Evolutionary conservation across 768 basidiomycete genomes (phyloP).

Genomic region (Strobilomyces confusus): DNA sequence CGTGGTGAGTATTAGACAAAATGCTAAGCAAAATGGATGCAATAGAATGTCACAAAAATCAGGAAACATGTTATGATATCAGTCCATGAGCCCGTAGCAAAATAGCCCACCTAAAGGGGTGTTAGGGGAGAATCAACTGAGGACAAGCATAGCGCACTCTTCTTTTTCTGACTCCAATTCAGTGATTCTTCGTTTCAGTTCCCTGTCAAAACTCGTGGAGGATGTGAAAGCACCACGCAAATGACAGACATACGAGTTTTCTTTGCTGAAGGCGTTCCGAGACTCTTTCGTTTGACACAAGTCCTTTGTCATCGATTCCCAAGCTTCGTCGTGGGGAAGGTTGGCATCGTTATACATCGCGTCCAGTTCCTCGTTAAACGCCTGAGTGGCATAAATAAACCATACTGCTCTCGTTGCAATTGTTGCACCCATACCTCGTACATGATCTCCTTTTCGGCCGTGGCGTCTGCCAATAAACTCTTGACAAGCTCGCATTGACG

Average conservation of each 20-base stretch:
- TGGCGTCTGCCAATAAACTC: slow-evolving; percentile 69
- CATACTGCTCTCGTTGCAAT: neutral
- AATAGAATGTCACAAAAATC: slow-evolving; percentile 22
- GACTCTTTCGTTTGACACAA: slow-evolving; percentile 70
- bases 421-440: slow-evolving; percentile 65
- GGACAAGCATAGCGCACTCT: slow-evolving; percentile 52
- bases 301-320: slow-evolving; percentile 71
- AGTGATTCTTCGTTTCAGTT: slow-evolving; percentile 64
- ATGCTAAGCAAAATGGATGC: slow-evolving; percentile 14
- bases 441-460: slow-evolving; percentile 88
- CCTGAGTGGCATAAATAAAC: slow-evolving; percentile 41
- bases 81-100: slow-evolving; percentile 49
- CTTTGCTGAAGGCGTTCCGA: slow-evolving; percentile 67
- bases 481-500: slow-evolving; percentile 80
- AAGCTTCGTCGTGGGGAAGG: slow-evolving; percentile 80
- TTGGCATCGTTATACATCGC: slow-evolving; percentile 84
- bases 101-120: slow-evolving; percentile 54
- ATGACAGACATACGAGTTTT: slow-evolving; percentile 66
- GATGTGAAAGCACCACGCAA: neutral
- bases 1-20: slow-evolving; percentile 24
- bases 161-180: slow-evolving; percentile 74
- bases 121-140: slow-evolving; percentile 8
- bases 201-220: slow-evolving; percentile 36
- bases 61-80: slow-evolving; percentile 32
- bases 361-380: slow-evolving; percentile 92